A percentile compares a stretch with the other conserved stretches of the same genome.
Evolutionary conservation across 352 stramenopile genomes (phyloP).

Genomic region (Pythium coloratum): DNA sequence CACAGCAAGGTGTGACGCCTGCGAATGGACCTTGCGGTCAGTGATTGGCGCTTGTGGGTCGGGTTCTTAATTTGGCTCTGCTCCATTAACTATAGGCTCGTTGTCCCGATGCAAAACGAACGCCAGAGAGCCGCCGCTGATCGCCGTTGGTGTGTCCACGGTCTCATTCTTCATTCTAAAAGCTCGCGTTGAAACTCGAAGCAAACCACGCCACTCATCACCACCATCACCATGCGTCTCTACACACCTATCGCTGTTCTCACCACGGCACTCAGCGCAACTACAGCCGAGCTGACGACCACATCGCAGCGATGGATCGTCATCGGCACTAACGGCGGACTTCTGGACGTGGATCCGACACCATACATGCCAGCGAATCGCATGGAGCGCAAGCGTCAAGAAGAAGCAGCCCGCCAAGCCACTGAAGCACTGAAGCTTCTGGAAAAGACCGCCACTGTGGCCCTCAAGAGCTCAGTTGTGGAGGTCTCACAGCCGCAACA

Average conservation of each 20-base stretch:
- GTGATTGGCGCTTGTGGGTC: not conserved
- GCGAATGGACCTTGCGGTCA: not conserved
- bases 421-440: not conserved
- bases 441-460: not conserved
- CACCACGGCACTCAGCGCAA: not conserved
- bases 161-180: not conserved
- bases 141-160: not conserved
- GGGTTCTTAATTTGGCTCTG: not conserved
- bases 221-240: not conserved
- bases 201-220: not conserved
- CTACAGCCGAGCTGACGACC: not conserved
- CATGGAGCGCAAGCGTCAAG: not conserved
- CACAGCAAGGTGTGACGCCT: too few species aligned
- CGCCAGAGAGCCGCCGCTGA: not conserved
- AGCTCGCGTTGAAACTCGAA: not conserved
- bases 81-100: too few species aligned
- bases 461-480: not conserved
- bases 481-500: not conserved
- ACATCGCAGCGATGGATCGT: constrained; percentile 20
- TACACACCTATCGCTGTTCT: not conserved
- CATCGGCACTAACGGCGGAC: constrained; percentile 8
- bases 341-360: constrained; percentile 21
- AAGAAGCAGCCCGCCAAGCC: not conserved
- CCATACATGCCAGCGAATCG: constrained; percentile 13
- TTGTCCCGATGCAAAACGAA: not conserved